Base-by-base conservation (phyloP, 306 rosid species). In the Abrus precatorius region DNA sequence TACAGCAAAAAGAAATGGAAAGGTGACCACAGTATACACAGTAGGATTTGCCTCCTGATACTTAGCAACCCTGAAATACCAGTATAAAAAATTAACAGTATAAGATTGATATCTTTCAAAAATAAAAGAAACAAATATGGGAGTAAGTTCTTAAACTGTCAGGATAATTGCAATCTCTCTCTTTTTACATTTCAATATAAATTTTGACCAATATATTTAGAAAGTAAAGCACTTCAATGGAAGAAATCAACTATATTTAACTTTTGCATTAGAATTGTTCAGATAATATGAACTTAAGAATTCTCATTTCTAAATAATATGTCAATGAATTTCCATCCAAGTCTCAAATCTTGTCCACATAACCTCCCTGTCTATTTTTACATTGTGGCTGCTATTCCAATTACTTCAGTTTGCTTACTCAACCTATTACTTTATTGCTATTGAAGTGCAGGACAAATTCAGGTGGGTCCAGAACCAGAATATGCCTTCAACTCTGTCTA, bases 21-120 rank as follows among this genome's bases (percentile, higher is more conserved):
- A 95, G 47, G 99, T 93, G 79, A 91, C 82, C 1, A 95, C 87
- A 27, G 99, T 90, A 77, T 79, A 95, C 84, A 95, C 94, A 80
- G 93, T 86, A 74, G 99, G 99, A 87, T 95, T 95, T 49, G 99
- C 97, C 87, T 95, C 99, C 89, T 90, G 99, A 88, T 95, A 95
- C 87, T 83, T 95, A 45, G 99, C 98, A 84, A 95, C 96, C 89
- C 99, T 95, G 96, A 79, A 82, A 85, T 74, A 63, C 75, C 68
- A 85, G 71, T 32, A 80, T 45, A 64, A 20, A 78, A 85, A 12
- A 60, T 73, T 72, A 64, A 8, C 32, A 62, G 45, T 14, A 68
- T 65, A 30, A 80, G 77, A 53, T 53, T 20, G 56, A 49, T 53
- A 57, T 74, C 67, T 80, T 59, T 47, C 64, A 56, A 73, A 61